These are phyloP conservation scores for Rostrohypoxylon terebratum DNA, from an alignment of 495 filamentous ascomycete genomes.

Conservation along the genomic window DNA sequence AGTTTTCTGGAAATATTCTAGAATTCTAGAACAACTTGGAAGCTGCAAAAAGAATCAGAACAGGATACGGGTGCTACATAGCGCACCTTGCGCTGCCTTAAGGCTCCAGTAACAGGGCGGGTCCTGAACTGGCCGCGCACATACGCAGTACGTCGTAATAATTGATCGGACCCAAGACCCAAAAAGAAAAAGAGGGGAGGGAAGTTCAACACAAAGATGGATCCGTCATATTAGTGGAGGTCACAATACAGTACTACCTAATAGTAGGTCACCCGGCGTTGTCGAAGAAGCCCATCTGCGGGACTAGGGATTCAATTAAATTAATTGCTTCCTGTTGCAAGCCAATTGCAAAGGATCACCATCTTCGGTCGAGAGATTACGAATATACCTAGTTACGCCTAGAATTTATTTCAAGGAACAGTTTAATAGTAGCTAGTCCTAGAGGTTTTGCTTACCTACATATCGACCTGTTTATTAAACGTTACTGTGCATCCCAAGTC, in stretches of 20 bases:
- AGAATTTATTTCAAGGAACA: conserved; percentile 6
- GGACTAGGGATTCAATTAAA: conserved; percentile 16
- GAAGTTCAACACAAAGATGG: background rate
- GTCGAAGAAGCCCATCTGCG: conserved; percentile 8
- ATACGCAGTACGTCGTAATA: no score
- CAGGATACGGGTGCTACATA: background rate
- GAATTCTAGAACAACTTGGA: conserved; percentile 4
- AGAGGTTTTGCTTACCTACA: background rate
- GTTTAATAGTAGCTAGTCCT: background rate
- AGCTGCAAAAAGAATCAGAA: background rate
- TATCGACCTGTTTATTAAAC: background rate
- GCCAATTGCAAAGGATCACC: background rate
- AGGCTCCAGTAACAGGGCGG: conserved; percentile 11
- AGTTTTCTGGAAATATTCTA: conserved; percentile 25
- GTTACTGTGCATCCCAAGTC: background rate
- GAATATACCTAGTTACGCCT: background rate
- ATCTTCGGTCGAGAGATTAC: conserved; percentile 6
- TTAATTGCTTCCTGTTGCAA: conserved; percentile 20
- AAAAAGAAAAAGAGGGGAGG: background rate
- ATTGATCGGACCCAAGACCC: background rate
- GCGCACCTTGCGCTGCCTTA: conserved; percentile 14
- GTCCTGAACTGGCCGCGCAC: background rate
- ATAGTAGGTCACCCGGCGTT: background rate
- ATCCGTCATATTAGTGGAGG: background rate
- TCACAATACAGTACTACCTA: background rate